Base-by-base conservation (phyloP, 179 eudicot genomes). In the Silene noctiflora region DNA sequence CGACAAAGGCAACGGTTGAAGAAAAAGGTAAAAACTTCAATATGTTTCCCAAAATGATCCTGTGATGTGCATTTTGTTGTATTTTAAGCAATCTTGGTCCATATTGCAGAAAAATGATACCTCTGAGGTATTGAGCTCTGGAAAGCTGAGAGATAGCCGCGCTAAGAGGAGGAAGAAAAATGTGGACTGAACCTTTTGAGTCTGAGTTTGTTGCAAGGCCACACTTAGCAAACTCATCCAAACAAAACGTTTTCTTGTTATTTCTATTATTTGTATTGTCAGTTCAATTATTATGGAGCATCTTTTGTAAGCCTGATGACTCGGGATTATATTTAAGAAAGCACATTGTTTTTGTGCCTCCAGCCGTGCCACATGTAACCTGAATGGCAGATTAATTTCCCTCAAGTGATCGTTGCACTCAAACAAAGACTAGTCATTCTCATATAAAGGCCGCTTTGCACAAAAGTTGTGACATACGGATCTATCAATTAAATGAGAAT, bases 1-100 rank as follows among this genome's bases (percentile, higher is more conserved):
- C 88, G 94, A 68, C 94, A 93, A 77, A 88, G 81, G 83, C 69
- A 83, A 35, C 86, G 92, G 74, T 65, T 72, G 46, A 89, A 89
- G 70, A 79, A 73, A 76, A 86, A 93, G 92, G 92, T 83, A 83
- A 82, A 53, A 51, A 56, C 22, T 21, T 59, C 39, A 2, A 24
- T 14, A 39, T 70, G 16, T 14, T 74, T 29, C 22, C 1, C 27
- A 29, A 24, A 16, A 21, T 63, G 39, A 20, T 71, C 20, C 39
- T 14, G 53, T 24, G 1, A 12, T 27, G 14, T 69, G 58, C 20
- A 21, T 31, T 31, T 8, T 29, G 4, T 0, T 60, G 27, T 46
- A n/a, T 31, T 70, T 14, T 27, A 67, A 75, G 53, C 4, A 13
- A 53, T 51, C 14, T 68, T 78, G 35, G 24, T 46, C 60, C 5